A percentile compares a stretch with the other conserved stretches of the same genome.
These are phyloP conservation scores for Parasarocladium wereldwijsianum DNA, from an alignment of 2,329 filamentous ascomycete genomes.

Conservation along the genomic window DNA sequence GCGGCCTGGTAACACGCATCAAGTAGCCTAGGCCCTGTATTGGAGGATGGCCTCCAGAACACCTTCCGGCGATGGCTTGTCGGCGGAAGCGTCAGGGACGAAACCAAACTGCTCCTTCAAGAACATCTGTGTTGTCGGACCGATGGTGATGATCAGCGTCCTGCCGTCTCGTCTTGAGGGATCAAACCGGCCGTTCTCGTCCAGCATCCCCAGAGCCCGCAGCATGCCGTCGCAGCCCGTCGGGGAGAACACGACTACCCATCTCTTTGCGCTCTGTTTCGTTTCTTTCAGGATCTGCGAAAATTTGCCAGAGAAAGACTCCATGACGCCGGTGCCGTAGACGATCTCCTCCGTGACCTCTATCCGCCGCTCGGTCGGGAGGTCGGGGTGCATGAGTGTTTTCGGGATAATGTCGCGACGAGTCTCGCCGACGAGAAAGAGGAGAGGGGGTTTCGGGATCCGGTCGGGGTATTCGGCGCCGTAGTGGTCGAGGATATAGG, in stretches of 20 bases:
- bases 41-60: slow-evolving; percentile 52
- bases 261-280: slow-evolving; percentile 28
- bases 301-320: slow-evolving; percentile 60
- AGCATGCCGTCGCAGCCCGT: slow-evolving; percentile 50
- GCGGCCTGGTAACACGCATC: no score
- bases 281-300: slow-evolving; percentile 31
- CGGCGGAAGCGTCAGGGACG: slow-evolving; percentile 66
- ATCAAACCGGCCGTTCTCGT: slow-evolving; percentile 24
- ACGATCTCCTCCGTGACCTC: slow-evolving; percentile 66
- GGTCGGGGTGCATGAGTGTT: slow-evolving; percentile 46
- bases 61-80: slow-evolving; percentile 69
- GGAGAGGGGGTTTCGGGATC: slow-evolving; percentile 41
- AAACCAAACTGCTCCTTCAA: slow-evolving; percentile 50
- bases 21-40: no score
- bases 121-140: slow-evolving; percentile 76
- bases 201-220: slow-evolving; percentile 34
- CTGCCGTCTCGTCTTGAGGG: slow-evolving; percentile 35
- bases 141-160: slow-evolving; percentile 72
- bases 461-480: slow-evolving; percentile 30
- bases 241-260: slow-evolving; percentile 64
- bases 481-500: slow-evolving; percentile 70
- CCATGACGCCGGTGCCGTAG: slow-evolving; percentile 76
- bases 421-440: slow-evolving; percentile 87
- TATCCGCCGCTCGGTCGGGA: slow-evolving; percentile 39
- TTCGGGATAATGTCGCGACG: slow-evolving; percentile 80